Percentiles rank a stretch among this genome's conserved stretches.
Evolutionary conservation across 495 filamentous ascomycete genomes (phyloP).

Genomic region (Amniculicola lignicola): DNA sequence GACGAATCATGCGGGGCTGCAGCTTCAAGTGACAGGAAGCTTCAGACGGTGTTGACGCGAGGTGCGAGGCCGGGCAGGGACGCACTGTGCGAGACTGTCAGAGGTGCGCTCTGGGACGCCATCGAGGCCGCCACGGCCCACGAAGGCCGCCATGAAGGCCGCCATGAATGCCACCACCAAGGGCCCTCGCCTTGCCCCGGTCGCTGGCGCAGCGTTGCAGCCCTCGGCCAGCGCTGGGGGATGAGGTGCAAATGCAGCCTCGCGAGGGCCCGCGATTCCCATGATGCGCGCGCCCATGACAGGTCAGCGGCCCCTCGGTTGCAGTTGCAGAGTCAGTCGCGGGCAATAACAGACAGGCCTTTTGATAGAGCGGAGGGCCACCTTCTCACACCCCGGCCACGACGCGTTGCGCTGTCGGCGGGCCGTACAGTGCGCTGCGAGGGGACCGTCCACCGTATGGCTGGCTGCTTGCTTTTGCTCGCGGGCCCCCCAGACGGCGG

Average conservation of each 20-base stretch:
- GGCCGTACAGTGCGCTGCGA: too few relatives aligned
- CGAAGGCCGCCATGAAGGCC: not conserved
- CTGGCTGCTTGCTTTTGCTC: constrained; percentile 33
- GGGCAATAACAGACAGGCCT: constrained; percentile 6
- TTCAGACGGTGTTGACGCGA: constrained; percentile 28
- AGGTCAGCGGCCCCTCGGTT: too few relatives aligned
- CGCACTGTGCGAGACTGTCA: constrained; percentile 14
- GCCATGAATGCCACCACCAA: not conserved
- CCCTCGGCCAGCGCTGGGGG: not conserved
- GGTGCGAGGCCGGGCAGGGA: constrained; percentile 8
- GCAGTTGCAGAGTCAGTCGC: too few relatives aligned
- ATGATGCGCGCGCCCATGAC: too few relatives aligned
- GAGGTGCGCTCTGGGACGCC: constrained; percentile 19
- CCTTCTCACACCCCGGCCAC: not conserved
- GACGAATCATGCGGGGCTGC: constrained; percentile 30
- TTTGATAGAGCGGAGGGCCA: not conserved
- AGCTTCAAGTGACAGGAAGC: constrained; percentile 20
- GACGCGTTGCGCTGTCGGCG: constrained; percentile 14
- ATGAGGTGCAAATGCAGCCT: not conserved
- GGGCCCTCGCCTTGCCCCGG: not conserved
- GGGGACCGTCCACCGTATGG: constrained; percentile 1
- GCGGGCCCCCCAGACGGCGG: constrained; percentile 16
- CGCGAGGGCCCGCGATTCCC: too few relatives aligned
- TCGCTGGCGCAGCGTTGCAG: not conserved
- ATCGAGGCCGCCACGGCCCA: not conserved